phyloP scores from a whole-genome alignment of 768 basidiomycete species.

The Pholiota conissans region DNA sequence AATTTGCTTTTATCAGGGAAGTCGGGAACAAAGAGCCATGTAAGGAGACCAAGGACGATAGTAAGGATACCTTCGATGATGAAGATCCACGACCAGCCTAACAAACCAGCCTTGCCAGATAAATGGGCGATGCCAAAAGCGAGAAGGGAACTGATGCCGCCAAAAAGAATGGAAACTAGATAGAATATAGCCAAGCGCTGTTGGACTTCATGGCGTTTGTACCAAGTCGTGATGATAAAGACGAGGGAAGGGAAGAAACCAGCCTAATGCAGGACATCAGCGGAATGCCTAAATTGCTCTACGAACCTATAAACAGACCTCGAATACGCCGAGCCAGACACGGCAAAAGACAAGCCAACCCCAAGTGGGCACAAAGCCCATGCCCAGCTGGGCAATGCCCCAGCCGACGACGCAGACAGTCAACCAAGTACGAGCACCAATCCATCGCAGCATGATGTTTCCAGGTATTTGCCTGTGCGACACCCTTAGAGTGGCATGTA shows the following conservation, averaged over 20 bases:
- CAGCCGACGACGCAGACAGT: slow-evolving; percentile 27
- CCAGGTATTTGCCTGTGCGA: slow-evolving; percentile 29
- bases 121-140: slow-evolving; percentile 25
- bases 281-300: too few species aligned
- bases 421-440: slow-evolving; percentile 28
- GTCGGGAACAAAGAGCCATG: slow-evolving; percentile 32
- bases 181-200: slow-evolving; percentile 24
- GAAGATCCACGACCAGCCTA: slow-evolving; percentile 39
- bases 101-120: slow-evolving; percentile 25
- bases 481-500: background rate
- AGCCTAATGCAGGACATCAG: slow-evolving; percentile 3
- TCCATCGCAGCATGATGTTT: slow-evolving; percentile 25
- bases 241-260: slow-evolving; percentile 18
- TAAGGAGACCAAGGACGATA: slow-evolving; percentile 26
- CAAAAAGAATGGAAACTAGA: slow-evolving; percentile 17
- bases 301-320: slow-evolving; percentile 17
- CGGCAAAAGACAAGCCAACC: slow-evolving; percentile 25
- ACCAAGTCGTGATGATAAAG: slow-evolving; percentile 23
- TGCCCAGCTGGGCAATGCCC: slow-evolving; percentile 31
- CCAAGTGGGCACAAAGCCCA: slow-evolving; percentile 32
- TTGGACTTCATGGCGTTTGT: slow-evolving; percentile 23
- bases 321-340: slow-evolving; percentile 28
- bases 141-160: slow-evolving; percentile 15
- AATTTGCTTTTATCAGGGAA: slow-evolving; percentile 36
- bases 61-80: slow-evolving; percentile 34